Percentiles rank a stretch among this genome's conserved stretches.
Conservation (phyloP, 2,329 filamentous ascomycete genomes). For the Talaromyces sp. region DNA sequence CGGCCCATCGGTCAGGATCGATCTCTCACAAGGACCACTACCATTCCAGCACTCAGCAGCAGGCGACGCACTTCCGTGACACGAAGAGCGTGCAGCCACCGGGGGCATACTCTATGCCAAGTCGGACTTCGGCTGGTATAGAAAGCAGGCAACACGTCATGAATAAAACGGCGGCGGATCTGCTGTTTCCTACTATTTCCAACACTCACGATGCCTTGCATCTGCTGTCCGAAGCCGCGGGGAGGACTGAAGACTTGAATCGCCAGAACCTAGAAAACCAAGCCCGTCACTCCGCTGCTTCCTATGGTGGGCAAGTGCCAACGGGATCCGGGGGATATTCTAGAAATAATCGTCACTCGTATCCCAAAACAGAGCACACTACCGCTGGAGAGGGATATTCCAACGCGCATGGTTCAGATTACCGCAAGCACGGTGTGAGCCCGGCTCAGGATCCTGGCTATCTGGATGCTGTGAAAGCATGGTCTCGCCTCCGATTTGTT, state of each 20-base stretch:
- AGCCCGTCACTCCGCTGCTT: slow-evolving; percentile 32
- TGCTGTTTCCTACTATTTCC: slow-evolving; percentile 66
- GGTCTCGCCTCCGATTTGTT: slow-evolving; percentile 91
- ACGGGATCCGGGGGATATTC: slow-evolving; percentile 26
- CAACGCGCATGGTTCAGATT: slow-evolving; percentile 23
- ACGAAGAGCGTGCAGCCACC: slow-evolving; percentile 20
- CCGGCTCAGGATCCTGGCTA: slow-evolving; percentile 32
- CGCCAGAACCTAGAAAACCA: slow-evolving; percentile 45
- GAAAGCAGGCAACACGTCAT: slow-evolving; percentile 48
- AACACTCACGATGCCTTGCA: slow-evolving; percentile 90
- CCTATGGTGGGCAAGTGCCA: slow-evolving; percentile 33
- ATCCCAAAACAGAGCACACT: slow-evolving; percentile 31
- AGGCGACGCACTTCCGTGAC: slow-evolving; percentile 24
- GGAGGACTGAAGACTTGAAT: slow-evolving; percentile 44
- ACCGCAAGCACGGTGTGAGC: slow-evolving; percentile 20
- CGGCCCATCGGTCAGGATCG: slow-evolving; percentile 14
- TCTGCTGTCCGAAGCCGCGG: slow-evolving; percentile 78
- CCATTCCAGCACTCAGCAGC: slow-evolving; percentile 20
- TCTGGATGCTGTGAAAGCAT: slow-evolving; percentile 71
- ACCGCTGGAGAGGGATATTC: slow-evolving; percentile 45
- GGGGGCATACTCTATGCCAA: slow-evolving; percentile 29
- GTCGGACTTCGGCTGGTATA: background rate
- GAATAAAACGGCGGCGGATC: slow-evolving; percentile 54
- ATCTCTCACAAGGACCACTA: slow-evolving; percentile 21
- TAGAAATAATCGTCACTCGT: slow-evolving; percentile 28